Evolutionary conservation across 768 basidiomycete genomes (phyloP), one percentile per base, ranked within the genome.

Genomic region (Trametes cingulata): DNA sequence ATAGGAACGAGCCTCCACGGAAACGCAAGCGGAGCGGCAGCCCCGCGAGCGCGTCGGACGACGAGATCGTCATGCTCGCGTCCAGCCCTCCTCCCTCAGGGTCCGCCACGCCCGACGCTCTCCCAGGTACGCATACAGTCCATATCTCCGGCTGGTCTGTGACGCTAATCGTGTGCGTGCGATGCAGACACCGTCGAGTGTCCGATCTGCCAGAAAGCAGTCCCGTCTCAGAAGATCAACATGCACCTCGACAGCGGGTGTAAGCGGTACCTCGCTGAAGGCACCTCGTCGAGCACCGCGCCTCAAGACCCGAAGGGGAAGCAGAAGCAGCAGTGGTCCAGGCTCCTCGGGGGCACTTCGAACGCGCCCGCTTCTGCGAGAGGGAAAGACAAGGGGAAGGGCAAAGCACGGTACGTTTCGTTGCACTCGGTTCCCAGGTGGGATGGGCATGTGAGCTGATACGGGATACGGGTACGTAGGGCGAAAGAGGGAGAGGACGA

Each of bases 181-280:
- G n/a, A n/a, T n/a, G 39, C 22, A 59, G 60, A 55, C 35, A 47
- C 77, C 8, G 81, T 89, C 1, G 45, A 70, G 2, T 93, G 91
- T 68, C 91, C 91, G 9, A 59, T 90, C 52, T 93, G 91, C 63
- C 63, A 71, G 15, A 75, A 73, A 43, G 65, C 56, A 10, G 77
- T 90, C 22, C 75, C 73, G 20, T 78, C 77, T 35, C 73, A 76
- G 14, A 69, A 62, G 10, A 84, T 92, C 56, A 88, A 91, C 60
- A 54, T 63, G 6, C 91, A 93, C 68, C 79, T 93, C 58, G 90
- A 92, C 60, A 79, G 78, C 42, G 76, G 77, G 7, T 93, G 87
- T 67, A 77, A 60, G 20, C 50, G 63, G 3, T 36, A 60, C 68
- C 58, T 73, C 58, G 58, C 68, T n/a, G 60, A 63, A 35, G 54